Evolutionary conservation across 2,329 filamentous ascomycete genomes (phyloP), one percentile per base, ranked within the genome.

Genomic region (Trichophyton verrucosum): DNA sequence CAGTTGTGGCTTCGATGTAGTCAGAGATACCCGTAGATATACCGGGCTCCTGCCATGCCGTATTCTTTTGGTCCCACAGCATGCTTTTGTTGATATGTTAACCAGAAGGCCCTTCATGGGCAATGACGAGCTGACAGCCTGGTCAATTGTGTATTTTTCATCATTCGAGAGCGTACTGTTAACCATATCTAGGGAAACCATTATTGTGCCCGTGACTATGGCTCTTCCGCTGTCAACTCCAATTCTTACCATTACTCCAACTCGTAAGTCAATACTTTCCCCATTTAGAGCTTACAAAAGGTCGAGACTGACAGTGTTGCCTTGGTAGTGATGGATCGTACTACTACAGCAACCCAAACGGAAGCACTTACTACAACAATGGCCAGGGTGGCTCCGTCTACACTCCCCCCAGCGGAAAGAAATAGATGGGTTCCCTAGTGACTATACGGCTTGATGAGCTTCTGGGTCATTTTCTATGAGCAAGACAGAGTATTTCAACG

Each of bases 281-380:
- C 33, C 11, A 13, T 38, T 38, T 11, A 38, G 33, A 38, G 33
- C 27, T 7, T 30, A 30, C 9, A n/a, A 47, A 15, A 15, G 13
- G 33, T 15, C 6, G 3, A 53, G n/a, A n/a, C 49, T 57, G 13
- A 49, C 17, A 27, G 11, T 11, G 24, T 49, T 2, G 6, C 55
- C 33, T 36, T 22, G 2, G 47, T 20, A 82, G 80, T 22, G 68
- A 88, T 66, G 84, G 85, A 42, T 87, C 84, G 1, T 89, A 89
- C 78, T 88, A 89, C 76, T 89, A 88, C 74, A 82, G 80, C 69
- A 89, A 88, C 74, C 74, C 84, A 53, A 80, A 86, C 64, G 84
- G 84, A 13, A 86, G 82, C 68, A 86, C 82, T 44, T 89, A 89
- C 75, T 75, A 87, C 78, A 86, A 87, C 72, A 72, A 78, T 65